These are phyloP conservation scores for Diaporthe humulicola DNA, from an alignment of 2,329 filamentous ascomycete genomes.

Conservation along the genomic window DNA sequence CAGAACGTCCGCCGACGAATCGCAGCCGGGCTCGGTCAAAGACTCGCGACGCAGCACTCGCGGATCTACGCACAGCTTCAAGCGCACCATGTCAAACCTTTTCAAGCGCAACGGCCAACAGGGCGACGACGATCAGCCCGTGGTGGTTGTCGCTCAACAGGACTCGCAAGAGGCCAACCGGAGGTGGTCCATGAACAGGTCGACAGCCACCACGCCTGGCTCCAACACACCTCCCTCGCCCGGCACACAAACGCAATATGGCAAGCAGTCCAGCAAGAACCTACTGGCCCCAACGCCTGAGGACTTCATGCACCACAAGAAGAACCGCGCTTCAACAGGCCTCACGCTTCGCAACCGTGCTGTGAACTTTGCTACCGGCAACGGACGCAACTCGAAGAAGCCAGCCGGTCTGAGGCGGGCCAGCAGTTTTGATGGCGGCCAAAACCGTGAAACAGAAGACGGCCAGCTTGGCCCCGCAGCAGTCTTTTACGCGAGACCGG, in stretches of 20 bases:
- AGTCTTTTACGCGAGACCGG: conserved; percentile 63
- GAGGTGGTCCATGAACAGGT: conserved; percentile 61
- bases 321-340: conserved; percentile 65
- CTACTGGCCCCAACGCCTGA: conserved; percentile 54
- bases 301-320: conserved; percentile 62
- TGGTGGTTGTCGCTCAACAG: conserved; percentile 37
- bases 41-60: conserved; percentile 57
- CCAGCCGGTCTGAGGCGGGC: conserved; percentile 53
- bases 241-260: conserved; percentile 57
- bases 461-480: conserved; percentile 44
- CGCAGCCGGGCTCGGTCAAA: conserved; percentile 47
- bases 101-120: conserved; percentile 53
- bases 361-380: conserved; percentile 60
- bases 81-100: conserved; percentile 61
- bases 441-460: conserved; percentile 44
- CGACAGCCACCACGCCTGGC: conserved; percentile 57
- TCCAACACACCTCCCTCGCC: conserved; percentile 67
- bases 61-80: conserved; percentile 59
- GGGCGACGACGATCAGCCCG: conserved; percentile 45
- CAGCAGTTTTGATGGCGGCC: conserved; percentile 62
- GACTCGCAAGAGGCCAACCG: conserved; percentile 47
- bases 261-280: conserved; percentile 43
- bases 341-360: conserved; percentile 61
- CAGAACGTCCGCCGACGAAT: conserved; percentile 42
- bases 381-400: conserved; percentile 44